Percentiles rank a stretch among this genome's conserved stretches.
These are phyloP conservation scores for Fusarium devonianum DNA, from an alignment of 2,329 filamentous ascomycete genomes.

Conservation along the genomic window DNA sequence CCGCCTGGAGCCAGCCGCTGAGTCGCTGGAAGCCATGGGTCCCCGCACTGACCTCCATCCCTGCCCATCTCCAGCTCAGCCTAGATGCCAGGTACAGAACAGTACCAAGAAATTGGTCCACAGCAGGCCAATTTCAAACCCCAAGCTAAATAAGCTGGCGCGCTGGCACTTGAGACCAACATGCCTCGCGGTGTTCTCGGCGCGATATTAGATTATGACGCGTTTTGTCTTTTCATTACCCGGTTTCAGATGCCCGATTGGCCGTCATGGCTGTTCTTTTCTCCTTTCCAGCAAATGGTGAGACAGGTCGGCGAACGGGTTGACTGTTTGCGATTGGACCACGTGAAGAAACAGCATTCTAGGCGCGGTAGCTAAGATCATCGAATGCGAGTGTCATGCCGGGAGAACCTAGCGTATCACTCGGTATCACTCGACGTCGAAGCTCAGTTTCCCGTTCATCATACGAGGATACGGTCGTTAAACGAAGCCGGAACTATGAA, in stretches of 20 bases:
- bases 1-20: conserved; percentile 9
- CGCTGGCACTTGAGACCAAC: not conserved
- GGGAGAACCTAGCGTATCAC: not conserved
- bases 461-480: too few species aligned
- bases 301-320: conserved; percentile 16
- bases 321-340: conserved; percentile 3
- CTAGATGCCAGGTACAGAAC: too few species aligned
- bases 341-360: conserved; percentile 13
- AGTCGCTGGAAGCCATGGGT: conserved; percentile 12
- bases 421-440: too few species aligned
- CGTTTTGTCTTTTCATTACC: not conserved
- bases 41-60: conserved; percentile 22
- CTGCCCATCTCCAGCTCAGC: conserved; percentile 15
- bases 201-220: not conserved
- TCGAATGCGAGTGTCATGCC: not conserved
- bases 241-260: not conserved
- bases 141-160: too few species aligned
- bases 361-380: too few species aligned
- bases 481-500: too few species aligned
- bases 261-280: not conserved
- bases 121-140: too few species aligned
- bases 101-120: too few species aligned
- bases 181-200: not conserved
- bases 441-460: too few species aligned
- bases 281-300: conserved; percentile 2